phyloP scores from a whole-genome alignment of 2,329 filamentous ascomycete genomes.

The Tolypocladium inflatum region DNA sequence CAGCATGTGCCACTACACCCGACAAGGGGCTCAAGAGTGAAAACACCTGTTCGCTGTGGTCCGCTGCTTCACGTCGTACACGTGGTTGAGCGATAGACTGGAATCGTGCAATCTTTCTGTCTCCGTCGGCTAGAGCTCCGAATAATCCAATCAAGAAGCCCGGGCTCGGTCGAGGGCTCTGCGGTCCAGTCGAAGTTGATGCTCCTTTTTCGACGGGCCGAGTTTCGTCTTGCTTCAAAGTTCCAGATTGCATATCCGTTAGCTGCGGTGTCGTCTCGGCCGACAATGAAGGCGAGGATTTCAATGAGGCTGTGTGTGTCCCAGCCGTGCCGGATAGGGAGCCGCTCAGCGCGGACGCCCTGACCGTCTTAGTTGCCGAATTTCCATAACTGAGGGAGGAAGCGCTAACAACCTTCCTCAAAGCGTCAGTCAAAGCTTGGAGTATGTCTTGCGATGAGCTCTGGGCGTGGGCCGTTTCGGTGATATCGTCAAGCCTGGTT shows the following conservation, averaged over 20 bases:
- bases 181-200: background rate
- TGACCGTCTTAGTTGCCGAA: background rate
- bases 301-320: background rate
- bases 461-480: background rate
- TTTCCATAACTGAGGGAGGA: background rate
- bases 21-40: constrained; percentile 10
- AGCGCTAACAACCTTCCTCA: constrained; percentile 4
- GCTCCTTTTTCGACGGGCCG: background rate
- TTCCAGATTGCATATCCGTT: too few relatives aligned
- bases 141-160: background rate
- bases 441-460: constrained; percentile 1
- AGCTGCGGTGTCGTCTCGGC: background rate
- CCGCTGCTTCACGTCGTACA: background rate
- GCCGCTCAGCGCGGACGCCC: background rate
- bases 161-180: background rate
- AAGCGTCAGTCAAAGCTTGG: constrained; percentile 7
- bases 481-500: background rate
- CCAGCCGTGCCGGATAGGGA: background rate
- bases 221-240: background rate
- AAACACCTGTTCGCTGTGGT: background rate
- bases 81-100: background rate
- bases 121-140: background rate
- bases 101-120: background rate
- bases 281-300: background rate
- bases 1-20: constrained; percentile 8